Base-by-base conservation (phyloP, 805 yeast genomes). In the Naumovozyma baii region DNA sequence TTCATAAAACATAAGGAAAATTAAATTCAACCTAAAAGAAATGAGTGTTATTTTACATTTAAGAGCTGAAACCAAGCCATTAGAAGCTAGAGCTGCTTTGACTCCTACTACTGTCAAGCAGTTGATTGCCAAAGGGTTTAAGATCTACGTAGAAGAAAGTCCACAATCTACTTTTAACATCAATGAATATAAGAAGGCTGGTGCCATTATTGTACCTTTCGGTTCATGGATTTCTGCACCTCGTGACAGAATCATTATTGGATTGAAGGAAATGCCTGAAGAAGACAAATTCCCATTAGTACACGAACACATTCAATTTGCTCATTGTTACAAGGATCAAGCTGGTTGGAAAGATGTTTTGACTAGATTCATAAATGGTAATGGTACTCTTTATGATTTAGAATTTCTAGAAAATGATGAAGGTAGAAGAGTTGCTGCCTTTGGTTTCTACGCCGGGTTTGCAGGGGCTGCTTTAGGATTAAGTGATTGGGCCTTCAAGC, bases 401-500 rank as follows among this genome's bases (percentile, higher is more conserved):
- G 99, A 92, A 68, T 92, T 92, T 59, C 70, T 92, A 61, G 94
- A 84, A 63, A 86, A 92, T 61, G 96, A 83, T 52, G 79, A 76
- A 57, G 97, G 97, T 28, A 83, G 98, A 72, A 83, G 99, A 67
- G 99, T 92, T 20, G 99, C 99, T 34, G 98, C 98, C 7, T 92
- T 92, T 61, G 99, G 99, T n/a, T 92, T 76, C 71, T 90, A 90
- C 63, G 98, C 99, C 34, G 99, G 99, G n/a, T 92, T 92, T 62
- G 98, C 97, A 5, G 99, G 99, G 56, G 98, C 99, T 28, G 99
- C 98, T 26, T 67, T 92, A 40, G 98, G 98, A 55, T 71, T 90
- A 38, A 76, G 76, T 62, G 95, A 87, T 64, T 92, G 97, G 96
- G 83, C 94, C 37, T 81, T 83, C 68, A 90, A 90, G 64, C 90